Evolutionary conservation across 1,284 basidiomycete genomes (phyloP), one percentile per base, ranked within the genome.

Genomic region (Coriolopsis trogii): DNA sequence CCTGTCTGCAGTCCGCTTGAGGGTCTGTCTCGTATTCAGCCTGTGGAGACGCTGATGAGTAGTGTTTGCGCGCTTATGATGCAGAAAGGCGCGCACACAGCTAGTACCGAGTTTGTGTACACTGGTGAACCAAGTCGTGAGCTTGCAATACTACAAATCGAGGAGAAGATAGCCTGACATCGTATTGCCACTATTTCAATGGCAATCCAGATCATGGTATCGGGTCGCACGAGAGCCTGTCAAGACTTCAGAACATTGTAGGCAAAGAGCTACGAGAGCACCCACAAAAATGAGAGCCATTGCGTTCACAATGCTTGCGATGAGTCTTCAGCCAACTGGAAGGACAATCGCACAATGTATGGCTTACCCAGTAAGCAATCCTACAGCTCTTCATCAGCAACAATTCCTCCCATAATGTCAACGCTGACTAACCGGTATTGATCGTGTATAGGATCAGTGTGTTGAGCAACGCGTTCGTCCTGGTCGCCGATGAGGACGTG

Each of bases 181-280:
- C 37, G 15, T 5, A 47, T 20, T 3, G 29, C 37, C 4, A 40
- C 28, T 6, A 40, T 16, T 13, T 47, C 37, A 7, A 47, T 9
- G 28, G 38, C 36, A n/a, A 47, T 47, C 46, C 46, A 47, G 10
- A 47, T 30, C 16, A 47, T 39, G 37, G 26, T 47, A n/a, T 40
- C 21, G 2, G 46, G 29, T 3, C 37, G 37, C 9, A 28, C 46
- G 28, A 47, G 28, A 16, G 46, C 46, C 46, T 47, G 38, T 13
- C 20, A 6, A 24, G n/a, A 24, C 13, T 10, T 24, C 21, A 23
- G n/a, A 37, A 24, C 3, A 10, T 7, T 10, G 37, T 16, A 23
- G 20, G 20, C 15, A 38, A 3, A 7, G 8, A n/a, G 20, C 21
- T 6, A 5, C 18, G n/a, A n/a, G n/a, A 25, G 13, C 18, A 41